Percentiles rank a stretch among this genome's conserved stretches.
Conservation (phyloP, 83 land plant species). For the Larix sibirica region DNA sequence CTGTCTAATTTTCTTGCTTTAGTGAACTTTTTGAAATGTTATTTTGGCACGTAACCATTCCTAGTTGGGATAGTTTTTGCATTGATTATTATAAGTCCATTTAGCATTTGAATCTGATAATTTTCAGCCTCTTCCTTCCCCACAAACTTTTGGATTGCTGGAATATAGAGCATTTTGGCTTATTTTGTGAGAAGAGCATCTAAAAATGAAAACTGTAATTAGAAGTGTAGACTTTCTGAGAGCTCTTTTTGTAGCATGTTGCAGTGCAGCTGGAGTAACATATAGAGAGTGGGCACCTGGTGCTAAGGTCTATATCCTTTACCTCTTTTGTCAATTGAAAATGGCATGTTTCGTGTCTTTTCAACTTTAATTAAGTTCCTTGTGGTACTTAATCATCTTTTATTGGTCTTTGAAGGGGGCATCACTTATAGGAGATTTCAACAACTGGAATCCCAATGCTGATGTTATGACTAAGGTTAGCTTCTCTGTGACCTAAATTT, state of each 20-base stretch:
- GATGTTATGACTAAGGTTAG: slow-evolving; percentile 85
- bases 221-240: neutral
- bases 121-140: neutral
- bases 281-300: slow-evolving; percentile 98
- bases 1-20: too few relatives aligned
- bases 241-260: slow-evolving; percentile 16
- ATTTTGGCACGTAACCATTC: neutral
- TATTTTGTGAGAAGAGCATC: neutral
- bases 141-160: neutral
- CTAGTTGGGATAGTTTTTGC: neutral
- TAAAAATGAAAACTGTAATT: slow-evolving; percentile 1
- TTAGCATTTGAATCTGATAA: neutral
- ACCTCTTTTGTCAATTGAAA: slow-evolving; percentile 7
- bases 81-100: neutral
- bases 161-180: neutral
- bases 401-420: slow-evolving; percentile 57
- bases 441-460: slow-evolving; percentile 96
- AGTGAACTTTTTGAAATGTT: neutral
- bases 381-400: neutral
- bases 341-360: neutral
- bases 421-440: slow-evolving; percentile 88
- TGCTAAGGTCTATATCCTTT: slow-evolving; percentile 59
- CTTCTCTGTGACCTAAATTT: neutral
- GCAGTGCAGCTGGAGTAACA: slow-evolving; percentile 76
- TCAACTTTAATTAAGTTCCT: neutral